phyloP scores from a whole-genome alignment of 768 basidiomycete species.

The Boletus pseudopeckii region DNA sequence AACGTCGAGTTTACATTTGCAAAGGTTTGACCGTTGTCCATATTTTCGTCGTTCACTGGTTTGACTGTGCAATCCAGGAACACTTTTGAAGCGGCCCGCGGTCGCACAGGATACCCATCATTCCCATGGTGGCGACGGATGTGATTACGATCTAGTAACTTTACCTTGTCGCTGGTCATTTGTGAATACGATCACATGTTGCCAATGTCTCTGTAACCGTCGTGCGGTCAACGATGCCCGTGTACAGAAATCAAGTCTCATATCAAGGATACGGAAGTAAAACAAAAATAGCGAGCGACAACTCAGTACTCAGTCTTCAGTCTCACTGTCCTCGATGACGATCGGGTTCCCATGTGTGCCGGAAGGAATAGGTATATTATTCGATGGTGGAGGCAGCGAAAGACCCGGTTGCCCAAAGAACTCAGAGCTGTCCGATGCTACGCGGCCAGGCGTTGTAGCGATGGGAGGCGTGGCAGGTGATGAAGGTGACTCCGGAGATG shows the following conservation, averaged over 20 bases:
- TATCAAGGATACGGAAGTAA: not conserved
- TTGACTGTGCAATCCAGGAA: slow-evolving; percentile 10
- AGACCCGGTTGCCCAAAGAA: slow-evolving; percentile 3
- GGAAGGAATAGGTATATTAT: not conserved
- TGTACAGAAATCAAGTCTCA: not conserved
- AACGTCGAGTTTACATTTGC: slow-evolving; percentile 75
- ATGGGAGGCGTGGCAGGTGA: not conserved
- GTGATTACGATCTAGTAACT: not conserved
- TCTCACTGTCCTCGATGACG: slow-evolving; percentile 21
- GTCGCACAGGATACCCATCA: not conserved
- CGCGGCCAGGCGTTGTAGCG: not conserved
- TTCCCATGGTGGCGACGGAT: not conserved
- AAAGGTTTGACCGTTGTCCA: slow-evolving; percentile 51
- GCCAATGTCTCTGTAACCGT: not conserved
- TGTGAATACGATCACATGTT: not conserved
- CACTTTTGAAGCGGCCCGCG: slow-evolving; percentile 11
- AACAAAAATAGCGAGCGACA: not conserved
- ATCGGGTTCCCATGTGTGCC: slow-evolving; percentile 24
- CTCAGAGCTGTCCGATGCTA: not conserved
- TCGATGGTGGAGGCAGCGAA: not conserved
- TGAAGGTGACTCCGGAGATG: not conserved
- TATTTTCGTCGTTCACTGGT: not conserved
- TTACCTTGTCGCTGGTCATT: not conserved
- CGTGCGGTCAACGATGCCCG: not conserved
- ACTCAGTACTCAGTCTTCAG: slow-evolving; percentile 7